Evolutionary conservation across 768 basidiomycete genomes (phyloP), one percentile per base, ranked within the genome.

Genomic region (Pleurotus pulmonarius): DNA sequence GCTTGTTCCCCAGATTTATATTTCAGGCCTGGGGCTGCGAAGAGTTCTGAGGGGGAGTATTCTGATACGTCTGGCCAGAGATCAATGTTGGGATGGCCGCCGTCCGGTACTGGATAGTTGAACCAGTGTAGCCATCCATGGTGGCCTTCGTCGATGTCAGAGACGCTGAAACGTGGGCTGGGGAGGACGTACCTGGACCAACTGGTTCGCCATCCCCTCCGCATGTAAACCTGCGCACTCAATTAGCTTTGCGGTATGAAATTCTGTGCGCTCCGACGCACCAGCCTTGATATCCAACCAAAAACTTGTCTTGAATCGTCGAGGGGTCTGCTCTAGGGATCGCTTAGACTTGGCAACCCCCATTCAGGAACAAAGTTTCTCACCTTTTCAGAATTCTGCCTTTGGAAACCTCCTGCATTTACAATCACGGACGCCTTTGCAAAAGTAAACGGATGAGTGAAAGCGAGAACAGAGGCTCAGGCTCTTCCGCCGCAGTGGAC

Each of bases 41-140:
- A 90, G 11, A 92, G 77, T 67, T 93, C 91, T 1, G 85, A 83
- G 5, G 83, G 76, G 2, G 82, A 79, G 66, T 90, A 90, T 12
- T 77, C 78, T 4, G 88, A 87, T 0, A 85, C 77, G 61, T 92
- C 90, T 0, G 91, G 91, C 89, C 89, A 92, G 37, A 89, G 67
- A 69, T 93, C 92, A 46, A 78, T 82, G 61, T 87, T 90, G 3
- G 87, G 85, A 3, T 75, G 81, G 15, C 90, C 91, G 13, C 88
- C 89, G 24, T 80, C 71, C 1, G 84, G 77, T 9, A 92, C 74
- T 1, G 88, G 88, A n/a, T 73, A 63, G 59, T 83, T 76, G 66
- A 90, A 83, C 91, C 92, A 93, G 63, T 93, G 91, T 16, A 91
- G 74, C 92, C 92, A 93, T 25, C 91, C 91, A 61, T 91, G 88